Conservation (phyloP, 2,329 filamentous ascomycete species). For the Chaetomium olivaceum region DNA sequence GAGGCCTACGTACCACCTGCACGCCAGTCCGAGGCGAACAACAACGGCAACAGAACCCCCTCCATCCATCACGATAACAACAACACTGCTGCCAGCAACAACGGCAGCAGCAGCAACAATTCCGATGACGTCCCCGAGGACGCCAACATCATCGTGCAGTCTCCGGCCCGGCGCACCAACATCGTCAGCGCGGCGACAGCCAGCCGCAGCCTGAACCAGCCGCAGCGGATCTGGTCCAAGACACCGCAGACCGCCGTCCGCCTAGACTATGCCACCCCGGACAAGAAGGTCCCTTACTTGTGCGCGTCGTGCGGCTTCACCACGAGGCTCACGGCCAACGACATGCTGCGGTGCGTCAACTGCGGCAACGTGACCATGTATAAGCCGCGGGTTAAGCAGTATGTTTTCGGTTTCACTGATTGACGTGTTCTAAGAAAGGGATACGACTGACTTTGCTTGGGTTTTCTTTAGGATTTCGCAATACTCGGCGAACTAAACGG, state of each 20-base stretch:
- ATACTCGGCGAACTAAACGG: not conserved
- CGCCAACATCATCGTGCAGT: not conserved
- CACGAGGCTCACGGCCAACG: conserved; percentile 2
- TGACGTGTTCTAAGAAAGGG: not conserved
- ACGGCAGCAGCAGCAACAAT: not conserved
- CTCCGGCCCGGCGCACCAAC: not conserved
- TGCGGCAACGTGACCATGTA: conserved; percentile 16
- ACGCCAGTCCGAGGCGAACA: not conserved
- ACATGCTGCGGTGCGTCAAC: conserved; percentile 11
- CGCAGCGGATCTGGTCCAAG: not conserved
- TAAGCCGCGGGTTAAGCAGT: conserved; percentile 15
- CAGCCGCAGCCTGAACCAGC: not conserved
- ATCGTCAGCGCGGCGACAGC: not conserved
- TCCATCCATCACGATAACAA: not conserved
- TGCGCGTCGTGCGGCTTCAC: conserved; percentile 7
- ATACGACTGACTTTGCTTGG: not conserved
- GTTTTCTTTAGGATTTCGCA: not conserved
- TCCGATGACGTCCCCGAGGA: not conserved
- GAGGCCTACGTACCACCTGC: not conserved
- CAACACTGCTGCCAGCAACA: not conserved
- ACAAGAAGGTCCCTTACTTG: conserved; percentile 14
- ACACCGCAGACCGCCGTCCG: not conserved
- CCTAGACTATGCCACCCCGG: conserved; percentile 7
- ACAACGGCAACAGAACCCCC: not conserved
- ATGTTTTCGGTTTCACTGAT: not conserved